phyloP scores from a whole-genome alignment of 176 grass and related monocot species.

The Dendrocalamus sinicus region DNA sequence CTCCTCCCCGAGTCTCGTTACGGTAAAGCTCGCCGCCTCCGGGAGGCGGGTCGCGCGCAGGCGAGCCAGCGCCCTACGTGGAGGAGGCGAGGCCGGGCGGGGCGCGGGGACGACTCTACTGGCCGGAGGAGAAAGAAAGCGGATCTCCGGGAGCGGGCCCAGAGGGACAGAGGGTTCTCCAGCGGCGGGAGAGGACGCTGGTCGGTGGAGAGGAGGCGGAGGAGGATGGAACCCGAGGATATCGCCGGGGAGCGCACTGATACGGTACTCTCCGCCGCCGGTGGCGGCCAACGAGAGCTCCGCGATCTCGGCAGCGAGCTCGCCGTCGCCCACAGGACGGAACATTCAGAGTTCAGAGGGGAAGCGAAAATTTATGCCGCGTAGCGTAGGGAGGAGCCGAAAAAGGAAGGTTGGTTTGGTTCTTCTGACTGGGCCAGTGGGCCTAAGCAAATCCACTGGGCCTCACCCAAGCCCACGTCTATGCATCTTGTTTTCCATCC shows the following conservation, averaged over 20 bases:
- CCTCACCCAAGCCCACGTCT: too few species aligned
- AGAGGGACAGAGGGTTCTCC: constrained; percentile 16
- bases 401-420: too few species aligned
- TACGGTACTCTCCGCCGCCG: not conserved
- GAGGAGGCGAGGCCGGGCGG: constrained; percentile 15
- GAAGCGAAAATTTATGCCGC: too few species aligned
- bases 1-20: not conserved
- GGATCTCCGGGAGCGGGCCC: constrained; percentile 27
- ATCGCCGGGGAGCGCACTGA: constrained; percentile 16
- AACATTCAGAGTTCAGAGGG: not conserved
- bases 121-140: constrained; percentile 18
- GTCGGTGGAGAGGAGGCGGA: constrained; percentile 27
- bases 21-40: not conserved
- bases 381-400: too few species aligned
- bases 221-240: constrained; percentile 26
- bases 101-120: not conserved
- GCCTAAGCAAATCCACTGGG: too few species aligned
- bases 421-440: too few species aligned
- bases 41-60: not conserved
- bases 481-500: too few species aligned
- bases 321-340: constrained; percentile 3
- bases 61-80: constrained; percentile 21
- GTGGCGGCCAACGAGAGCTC: not conserved
- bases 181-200: constrained; percentile 38
- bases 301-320: not conserved